Evolutionary conservation across 164 flowering plant species (phyloP).

Genomic region (Dillenia turbinata): DNA sequence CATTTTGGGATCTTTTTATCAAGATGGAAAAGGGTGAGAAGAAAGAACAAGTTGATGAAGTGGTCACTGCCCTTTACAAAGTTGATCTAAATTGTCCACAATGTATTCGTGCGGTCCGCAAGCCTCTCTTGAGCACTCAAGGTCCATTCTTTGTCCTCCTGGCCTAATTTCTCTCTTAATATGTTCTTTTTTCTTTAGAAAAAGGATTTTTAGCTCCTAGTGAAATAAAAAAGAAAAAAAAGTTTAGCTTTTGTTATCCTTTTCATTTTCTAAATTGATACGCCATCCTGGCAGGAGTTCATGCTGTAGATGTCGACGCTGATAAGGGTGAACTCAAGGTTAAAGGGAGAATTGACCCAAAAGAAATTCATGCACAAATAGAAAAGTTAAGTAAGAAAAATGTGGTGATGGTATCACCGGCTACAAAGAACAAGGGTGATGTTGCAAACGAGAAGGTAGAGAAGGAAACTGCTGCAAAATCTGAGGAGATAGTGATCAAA

Average conservation of each 20-base stretch:
- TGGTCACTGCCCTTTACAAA: conserved; percentile 53
- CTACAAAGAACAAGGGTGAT: conserved; percentile 10
- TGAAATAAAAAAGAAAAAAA: background rate
- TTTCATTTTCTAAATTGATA: background rate
- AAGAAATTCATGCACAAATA: conserved; percentile 36
- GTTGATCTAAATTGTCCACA: conserved; percentile 63
- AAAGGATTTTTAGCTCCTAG: too few relatives aligned
- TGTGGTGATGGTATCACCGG: conserved; percentile 32
- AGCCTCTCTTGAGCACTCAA: conserved; percentile 47
- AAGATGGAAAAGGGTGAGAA: conserved; percentile 16
- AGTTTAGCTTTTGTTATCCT: background rate
- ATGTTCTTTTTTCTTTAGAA: background rate
- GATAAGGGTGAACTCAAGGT: conserved; percentile 51
- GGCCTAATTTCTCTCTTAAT: background rate
- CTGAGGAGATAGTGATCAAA: conserved; percentile 15
- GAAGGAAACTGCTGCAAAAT: background rate
- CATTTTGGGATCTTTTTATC: too few relatives aligned
- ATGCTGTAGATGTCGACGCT: conserved; percentile 39
- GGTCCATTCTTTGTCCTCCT: conserved; percentile 25
- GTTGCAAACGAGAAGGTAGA: conserved; percentile 4
- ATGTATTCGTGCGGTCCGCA: conserved; percentile 52
- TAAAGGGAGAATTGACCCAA: conserved; percentile 43
- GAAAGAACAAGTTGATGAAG: conserved; percentile 17
- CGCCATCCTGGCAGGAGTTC: conserved; percentile 37
- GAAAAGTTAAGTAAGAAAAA: conserved; percentile 44